Percentiles rank a stretch among this genome's conserved stretches.
phyloP scores from a whole-genome alignment of 805 yeast species.

The Candida yuanshanica region DNA sequence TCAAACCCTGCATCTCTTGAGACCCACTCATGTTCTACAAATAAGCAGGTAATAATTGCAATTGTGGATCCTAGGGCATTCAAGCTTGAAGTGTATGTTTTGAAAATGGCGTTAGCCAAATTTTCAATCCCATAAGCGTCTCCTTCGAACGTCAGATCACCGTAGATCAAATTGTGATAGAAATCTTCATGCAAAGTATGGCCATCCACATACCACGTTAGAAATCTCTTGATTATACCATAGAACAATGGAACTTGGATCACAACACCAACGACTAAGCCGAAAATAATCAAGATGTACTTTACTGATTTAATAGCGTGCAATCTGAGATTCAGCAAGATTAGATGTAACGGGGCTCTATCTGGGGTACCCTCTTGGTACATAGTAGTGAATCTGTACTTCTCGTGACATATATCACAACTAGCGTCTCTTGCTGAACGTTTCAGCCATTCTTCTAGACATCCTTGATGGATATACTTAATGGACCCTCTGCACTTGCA shows the following conservation, averaged over 20 bases:
- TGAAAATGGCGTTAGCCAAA: constrained; percentile 3
- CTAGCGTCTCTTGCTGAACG: constrained; percentile 46
- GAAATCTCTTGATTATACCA: constrained; percentile 47
- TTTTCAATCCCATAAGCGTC: constrained; percentile 11
- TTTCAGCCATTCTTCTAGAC: constrained; percentile 82
- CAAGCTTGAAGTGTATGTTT: constrained; percentile 22
- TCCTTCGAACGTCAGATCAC: constrained; percentile 14
- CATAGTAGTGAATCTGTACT: constrained; percentile 61
- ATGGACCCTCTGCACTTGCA: constrained; percentile 94
- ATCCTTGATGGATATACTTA: constrained; percentile 87
- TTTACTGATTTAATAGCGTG: constrained; percentile 15
- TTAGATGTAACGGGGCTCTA: constrained; percentile 47
- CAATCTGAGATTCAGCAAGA: constrained; percentile 35
- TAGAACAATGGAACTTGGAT: constrained; percentile 55
- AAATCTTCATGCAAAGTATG: constrained; percentile 35
- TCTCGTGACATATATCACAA: constrained; percentile 86
- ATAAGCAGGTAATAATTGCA: constrained; percentile 39
- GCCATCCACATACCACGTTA: constrained; percentile 53
- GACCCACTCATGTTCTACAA: constrained; percentile 66
- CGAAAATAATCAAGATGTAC: constrained; percentile 15
- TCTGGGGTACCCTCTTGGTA: constrained; percentile 63
- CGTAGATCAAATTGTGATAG: constrained; percentile 20
- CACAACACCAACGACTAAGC: constrained; percentile 33
- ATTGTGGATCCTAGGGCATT: constrained; percentile 35
- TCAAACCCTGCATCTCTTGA: constrained; percentile 63